A percentile compares a stretch with the other conserved stretches of the same genome.
Conservation (phyloP, 75 land plant species). For the Cupressus sempervirens region DNA sequence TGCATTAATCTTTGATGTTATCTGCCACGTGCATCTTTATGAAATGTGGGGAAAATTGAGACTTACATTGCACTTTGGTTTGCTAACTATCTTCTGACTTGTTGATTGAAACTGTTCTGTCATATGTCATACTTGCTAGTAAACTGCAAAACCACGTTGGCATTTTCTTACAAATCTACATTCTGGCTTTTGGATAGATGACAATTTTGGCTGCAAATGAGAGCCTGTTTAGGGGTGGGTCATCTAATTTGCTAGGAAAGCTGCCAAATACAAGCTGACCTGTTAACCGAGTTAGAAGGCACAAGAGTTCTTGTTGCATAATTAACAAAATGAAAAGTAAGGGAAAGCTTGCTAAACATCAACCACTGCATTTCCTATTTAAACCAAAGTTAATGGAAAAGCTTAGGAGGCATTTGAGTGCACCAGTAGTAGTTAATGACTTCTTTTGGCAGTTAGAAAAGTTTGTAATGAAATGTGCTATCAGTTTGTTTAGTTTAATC, state of each 20-base stretch:
- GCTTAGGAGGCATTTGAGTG: not conserved
- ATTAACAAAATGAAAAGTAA: no score
- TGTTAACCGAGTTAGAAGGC: not conserved
- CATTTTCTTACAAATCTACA: not conserved
- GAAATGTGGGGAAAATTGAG: not conserved
- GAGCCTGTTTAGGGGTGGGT: not conserved
- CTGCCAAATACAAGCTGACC: not conserved
- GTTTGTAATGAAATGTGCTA: not conserved
- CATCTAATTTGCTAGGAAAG: not conserved
- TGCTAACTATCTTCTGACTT: not conserved
- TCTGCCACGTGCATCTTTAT: not conserved
- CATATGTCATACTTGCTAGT: not conserved
- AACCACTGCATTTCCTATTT: not conserved
- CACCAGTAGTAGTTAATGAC: not conserved
- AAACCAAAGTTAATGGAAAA: not conserved
- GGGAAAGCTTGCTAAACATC: not conserved
- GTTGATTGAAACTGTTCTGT: not conserved
- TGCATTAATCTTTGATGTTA: not conserved
- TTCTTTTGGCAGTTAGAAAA: not conserved
- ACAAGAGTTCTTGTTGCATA: no score
- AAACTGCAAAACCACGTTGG: not conserved
- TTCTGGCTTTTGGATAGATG: not conserved
- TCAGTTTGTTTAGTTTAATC: not conserved
- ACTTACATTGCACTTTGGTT: not conserved
- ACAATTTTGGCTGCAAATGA: not conserved